Conservation (phyloP, 2,329 filamentous ascomycete genomes). For the Pyrenochaeta sp. region DNA sequence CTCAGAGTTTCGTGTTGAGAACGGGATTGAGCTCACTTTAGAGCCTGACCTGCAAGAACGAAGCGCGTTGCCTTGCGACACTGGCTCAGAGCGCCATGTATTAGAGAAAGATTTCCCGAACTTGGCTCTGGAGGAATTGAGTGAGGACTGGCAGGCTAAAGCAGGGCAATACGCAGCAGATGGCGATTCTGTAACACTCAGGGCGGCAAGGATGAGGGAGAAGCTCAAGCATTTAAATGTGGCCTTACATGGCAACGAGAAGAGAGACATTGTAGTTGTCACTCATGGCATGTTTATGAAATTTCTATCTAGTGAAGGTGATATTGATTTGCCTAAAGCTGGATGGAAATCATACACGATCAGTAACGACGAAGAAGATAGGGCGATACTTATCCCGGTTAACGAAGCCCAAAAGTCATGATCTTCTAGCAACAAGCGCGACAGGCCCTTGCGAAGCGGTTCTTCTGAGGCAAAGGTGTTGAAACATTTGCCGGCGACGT, state of each 20-base stretch:
- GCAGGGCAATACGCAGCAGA: constrained; percentile 12
- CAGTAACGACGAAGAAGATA: constrained; percentile 14
- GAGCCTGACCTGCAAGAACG: constrained; percentile 16
- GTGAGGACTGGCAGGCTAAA: constrained; percentile 11
- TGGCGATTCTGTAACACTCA: constrained; percentile 9
- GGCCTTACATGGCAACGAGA: constrained; percentile 9
- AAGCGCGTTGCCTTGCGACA: constrained; percentile 16
- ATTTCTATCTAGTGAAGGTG: constrained; percentile 32
- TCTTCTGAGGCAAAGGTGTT: neutral
- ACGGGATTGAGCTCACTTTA: constrained; percentile 13
- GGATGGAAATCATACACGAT: constrained; percentile 40
- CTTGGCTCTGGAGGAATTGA: constrained; percentile 6
- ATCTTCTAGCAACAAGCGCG: neutral
- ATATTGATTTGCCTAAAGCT: constrained; percentile 44
- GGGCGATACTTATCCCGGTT: no score
- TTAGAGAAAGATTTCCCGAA: constrained; percentile 13
- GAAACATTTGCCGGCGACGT: neutral
- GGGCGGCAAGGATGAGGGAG: constrained; percentile 9
- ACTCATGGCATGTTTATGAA: constrained; percentile 47
- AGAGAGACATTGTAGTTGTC: constrained; percentile 35
- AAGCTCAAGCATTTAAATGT: constrained; percentile 9
- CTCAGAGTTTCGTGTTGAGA: constrained; percentile 10
- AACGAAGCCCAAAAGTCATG: constrained; percentile 1
- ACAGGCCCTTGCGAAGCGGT: neutral
- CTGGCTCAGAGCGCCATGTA: constrained; percentile 11